Evolutionary conservation across 2,329 filamentous ascomycete genomes (phyloP).

Genomic region (Fusarium tupiense): DNA sequence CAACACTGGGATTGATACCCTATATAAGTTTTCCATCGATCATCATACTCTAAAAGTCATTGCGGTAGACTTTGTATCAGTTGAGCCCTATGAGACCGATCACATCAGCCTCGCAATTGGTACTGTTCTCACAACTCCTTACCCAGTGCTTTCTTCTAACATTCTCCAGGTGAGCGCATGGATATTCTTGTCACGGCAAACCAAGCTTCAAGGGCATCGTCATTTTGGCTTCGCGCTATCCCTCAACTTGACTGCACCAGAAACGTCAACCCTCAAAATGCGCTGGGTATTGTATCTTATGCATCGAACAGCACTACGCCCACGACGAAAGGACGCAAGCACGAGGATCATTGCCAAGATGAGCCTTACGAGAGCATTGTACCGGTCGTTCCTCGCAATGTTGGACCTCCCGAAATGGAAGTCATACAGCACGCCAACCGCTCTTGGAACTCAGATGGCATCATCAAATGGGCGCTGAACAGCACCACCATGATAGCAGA

Average conservation of each 20-base stretch:
- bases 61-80: conserved; percentile 65
- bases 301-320: conserved; percentile 37
- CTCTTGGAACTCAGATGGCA: conserved; percentile 41
- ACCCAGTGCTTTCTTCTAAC: background rate
- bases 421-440: conserved; percentile 44
- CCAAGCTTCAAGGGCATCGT: conserved; percentile 43
- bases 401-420: conserved; percentile 43
- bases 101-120: conserved; percentile 60
- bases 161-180: conserved; percentile 55
- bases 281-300: conserved; percentile 61
- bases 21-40: conserved; percentile 62
- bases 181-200: conserved; percentile 59
- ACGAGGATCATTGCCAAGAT: conserved; percentile 47
- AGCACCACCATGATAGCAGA: conserved; percentile 46
- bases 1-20: conserved; percentile 57
- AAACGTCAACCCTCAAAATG: conserved; percentile 54
- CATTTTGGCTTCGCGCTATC: conserved; percentile 62
- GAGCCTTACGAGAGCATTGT: conserved; percentile 47
- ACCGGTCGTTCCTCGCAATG: conserved; percentile 49
- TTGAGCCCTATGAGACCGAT: conserved; percentile 63
- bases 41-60: conserved; percentile 68
- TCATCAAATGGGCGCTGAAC: conserved; percentile 60
- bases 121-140: conserved; percentile 29
- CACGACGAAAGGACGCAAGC: conserved; percentile 15
- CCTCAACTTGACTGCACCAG: conserved; percentile 55